A percentile compares a stretch with the other conserved stretches of the same genome.
phyloP scores from a whole-genome alignment of 2,329 filamentous ascomycete genomes.

The Botrytis tulipae region DNA sequence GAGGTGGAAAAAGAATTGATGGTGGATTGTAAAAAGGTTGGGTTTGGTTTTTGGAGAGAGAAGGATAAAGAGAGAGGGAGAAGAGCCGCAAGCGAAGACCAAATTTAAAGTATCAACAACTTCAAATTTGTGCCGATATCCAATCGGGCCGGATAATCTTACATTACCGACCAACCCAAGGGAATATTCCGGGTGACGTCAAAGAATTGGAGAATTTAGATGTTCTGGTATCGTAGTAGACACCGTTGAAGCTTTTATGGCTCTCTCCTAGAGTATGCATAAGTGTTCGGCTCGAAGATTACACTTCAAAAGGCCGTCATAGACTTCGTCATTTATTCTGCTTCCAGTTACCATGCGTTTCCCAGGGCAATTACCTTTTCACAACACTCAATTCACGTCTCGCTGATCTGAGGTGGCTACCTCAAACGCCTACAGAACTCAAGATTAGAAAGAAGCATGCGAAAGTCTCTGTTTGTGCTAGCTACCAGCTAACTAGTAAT shows the following conservation, averaged over 20 bases:
- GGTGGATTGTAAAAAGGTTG: background rate
- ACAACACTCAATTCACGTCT: background rate
- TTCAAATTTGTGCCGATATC: background rate
- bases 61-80: background rate
- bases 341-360: rapidly evolving
- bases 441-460: background rate
- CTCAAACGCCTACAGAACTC: rapidly evolving
- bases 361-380: background rate
- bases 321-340: background rate
- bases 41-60: background rate
- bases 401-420: background rate
- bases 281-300: background rate
- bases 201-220: background rate
- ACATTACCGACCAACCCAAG: background rate
- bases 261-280: background rate
- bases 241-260: background rate
- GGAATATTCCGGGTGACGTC: background rate
- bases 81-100: background rate
- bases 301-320: background rate
- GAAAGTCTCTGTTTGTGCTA: background rate
- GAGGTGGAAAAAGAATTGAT: background rate
- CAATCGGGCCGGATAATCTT: constrained; percentile 2
- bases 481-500: no score
- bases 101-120: background rate
- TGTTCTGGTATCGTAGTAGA: background rate